Conservation (phyloP, 495 filamentous ascomycete genomes). For the Penicillium maclennaniae region DNA sequence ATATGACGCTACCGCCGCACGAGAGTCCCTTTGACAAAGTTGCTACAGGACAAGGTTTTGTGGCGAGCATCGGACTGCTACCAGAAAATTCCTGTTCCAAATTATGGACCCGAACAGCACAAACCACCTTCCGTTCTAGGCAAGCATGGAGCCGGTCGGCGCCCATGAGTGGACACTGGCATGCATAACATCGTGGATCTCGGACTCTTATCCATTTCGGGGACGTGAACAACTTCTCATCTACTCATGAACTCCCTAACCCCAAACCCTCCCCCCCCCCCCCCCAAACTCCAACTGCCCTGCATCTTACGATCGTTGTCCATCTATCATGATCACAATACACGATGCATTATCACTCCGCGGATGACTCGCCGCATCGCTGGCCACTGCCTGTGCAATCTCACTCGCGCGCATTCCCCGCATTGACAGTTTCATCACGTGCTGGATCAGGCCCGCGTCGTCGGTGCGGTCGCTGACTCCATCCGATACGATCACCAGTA, state of each 20-base stretch:
- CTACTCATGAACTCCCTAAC: neutral
- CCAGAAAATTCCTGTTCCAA: neutral
- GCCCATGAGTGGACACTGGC: constrained; percentile 1
- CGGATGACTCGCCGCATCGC: constrained; percentile 7
- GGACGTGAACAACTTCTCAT: neutral
- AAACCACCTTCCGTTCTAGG: constrained; percentile 29
- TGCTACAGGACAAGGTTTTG: too few relatives aligned
- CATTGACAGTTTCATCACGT: constrained; percentile 33
- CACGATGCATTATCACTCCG: constrained; percentile 36
- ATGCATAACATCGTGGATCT: constrained; percentile 22
- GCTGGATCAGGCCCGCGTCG: constrained; percentile 28
- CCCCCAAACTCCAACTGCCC: too few relatives aligned
- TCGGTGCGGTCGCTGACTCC: constrained; percentile 31
- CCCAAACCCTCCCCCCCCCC: too few relatives aligned
- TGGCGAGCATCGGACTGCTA: neutral
- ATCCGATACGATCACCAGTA: constrained; percentile 31
- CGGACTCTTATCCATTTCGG: neutral
- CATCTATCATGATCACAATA: constrained; percentile 32
- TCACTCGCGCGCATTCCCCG: constrained; percentile 29
- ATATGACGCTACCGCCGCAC: neutral
- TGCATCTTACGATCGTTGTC: constrained; percentile 18
- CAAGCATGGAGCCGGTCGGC: constrained; percentile 9
- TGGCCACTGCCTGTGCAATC: constrained; percentile 29
- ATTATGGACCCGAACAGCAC: constrained; percentile 1
- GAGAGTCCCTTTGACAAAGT: too few relatives aligned